Evolutionary conservation across 768 basidiomycete species (phyloP), one percentile per base, ranked within the genome.

Genomic region (Fomitopsis serialis): DNA sequence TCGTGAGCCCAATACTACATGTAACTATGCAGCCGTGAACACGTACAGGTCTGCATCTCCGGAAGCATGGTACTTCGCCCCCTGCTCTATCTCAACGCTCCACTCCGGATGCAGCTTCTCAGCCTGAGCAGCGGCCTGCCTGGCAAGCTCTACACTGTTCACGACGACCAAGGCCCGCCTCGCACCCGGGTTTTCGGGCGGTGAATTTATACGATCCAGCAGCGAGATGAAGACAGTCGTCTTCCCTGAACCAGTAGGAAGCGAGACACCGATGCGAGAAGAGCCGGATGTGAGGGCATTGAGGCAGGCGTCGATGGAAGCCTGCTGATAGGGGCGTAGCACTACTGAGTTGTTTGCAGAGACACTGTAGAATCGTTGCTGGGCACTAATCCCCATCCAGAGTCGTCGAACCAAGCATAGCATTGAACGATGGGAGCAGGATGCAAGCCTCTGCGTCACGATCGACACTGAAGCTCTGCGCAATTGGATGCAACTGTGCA

Each of bases 71-170:
- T 92, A 78, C 61, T 79, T 84, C 17, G 65, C 60, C 2, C 92
- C 92, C 69, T 98, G 96, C 68, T 98, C 96, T 47, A 98, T 89
- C 69, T 98, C 95, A 2, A 98, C 85, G 11, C 69, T 76, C 82
- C 89, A 86, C 4, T 80, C 68, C 1, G 92, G 88, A 62, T 85
- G 84, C 29, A 89, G 67, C 24, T 70, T 69, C 54, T 72, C 66
- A 8, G 89, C 87, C 59, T 92, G 89, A 19, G 72, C 71, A 12
- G 90, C 89, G 5, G 94, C 86, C 67, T 98, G 96, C 40, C 78
- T 77, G 3, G 93, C 96, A 24, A 98, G 82, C 66, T 98, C 94
- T 19, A 95, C 73, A 59, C 84, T 90, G 59, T 92, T 93, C 35
- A 98, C 94, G 25, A 98, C 77, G 57, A 98, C 84, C 54, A 98